Evolutionary conservation across 768 basidiomycete genomes (phyloP).

Genomic region (Lactarius pseudohatsudake): DNA sequence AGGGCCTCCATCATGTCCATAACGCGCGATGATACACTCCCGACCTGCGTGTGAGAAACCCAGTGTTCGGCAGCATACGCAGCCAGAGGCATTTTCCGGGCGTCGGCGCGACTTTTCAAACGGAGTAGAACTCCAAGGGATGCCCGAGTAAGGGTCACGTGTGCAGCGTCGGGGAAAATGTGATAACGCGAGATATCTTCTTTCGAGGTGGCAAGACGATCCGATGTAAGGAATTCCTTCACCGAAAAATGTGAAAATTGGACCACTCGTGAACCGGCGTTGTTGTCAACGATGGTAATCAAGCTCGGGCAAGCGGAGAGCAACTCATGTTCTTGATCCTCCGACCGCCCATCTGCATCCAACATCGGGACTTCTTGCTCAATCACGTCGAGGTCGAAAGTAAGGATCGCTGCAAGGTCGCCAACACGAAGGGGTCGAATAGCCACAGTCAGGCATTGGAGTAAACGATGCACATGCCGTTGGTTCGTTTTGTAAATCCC

Average conservation of each 20-base stretch:
- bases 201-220: background rate
- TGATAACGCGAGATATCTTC: background rate
- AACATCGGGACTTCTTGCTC: background rate
- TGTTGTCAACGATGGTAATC: too few relatives aligned
- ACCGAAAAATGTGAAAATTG: too few relatives aligned
- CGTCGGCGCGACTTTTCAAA: background rate
- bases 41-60: too few relatives aligned
- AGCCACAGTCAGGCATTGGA: background rate
- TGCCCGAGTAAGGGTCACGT: background rate
- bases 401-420: background rate
- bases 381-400: background rate
- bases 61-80: too few relatives aligned
- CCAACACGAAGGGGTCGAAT: background rate
- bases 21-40: too few relatives aligned
- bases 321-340: too few relatives aligned
- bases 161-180: background rate
- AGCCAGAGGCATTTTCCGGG: too few relatives aligned
- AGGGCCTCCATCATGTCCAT: too few relatives aligned
- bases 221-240: background rate
- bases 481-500: background rate
- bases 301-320: too few relatives aligned
- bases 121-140: background rate
- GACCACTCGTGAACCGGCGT: too few relatives aligned
- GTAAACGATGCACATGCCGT: background rate
- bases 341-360: background rate